Base-by-base conservation (phyloP, 192 early-diverging fungal species). In the Coemansia sp. region DNA sequence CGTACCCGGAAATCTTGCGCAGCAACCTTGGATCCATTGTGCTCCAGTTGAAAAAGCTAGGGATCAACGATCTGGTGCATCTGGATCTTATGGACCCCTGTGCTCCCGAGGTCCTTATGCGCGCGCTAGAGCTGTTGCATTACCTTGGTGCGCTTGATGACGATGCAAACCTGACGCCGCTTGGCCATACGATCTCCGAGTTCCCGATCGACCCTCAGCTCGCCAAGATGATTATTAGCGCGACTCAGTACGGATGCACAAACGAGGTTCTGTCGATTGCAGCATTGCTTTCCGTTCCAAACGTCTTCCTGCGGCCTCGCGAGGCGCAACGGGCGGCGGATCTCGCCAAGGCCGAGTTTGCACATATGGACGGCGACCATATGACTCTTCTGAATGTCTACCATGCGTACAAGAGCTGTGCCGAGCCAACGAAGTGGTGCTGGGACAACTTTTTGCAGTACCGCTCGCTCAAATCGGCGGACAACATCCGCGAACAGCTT, bases 61-160 rank as follows among this genome's bases (percentile, higher is more conserved):
- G 95, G 6, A 92, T 99, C 74, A 91, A 98, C 70, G 95, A 98
- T 76, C 80, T 99, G 41, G 96, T 98, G 4, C 95, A 99, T 68
- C 95, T 99, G 77, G 98, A 99, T 81, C 97, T 98, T 53, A 97
- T 99, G 95, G 97, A 99, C 65, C 94, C 97, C 17, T 96, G 96
- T 64, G 96, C 98, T 0, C 96, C 96, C 6, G 96, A 98, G 75
- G 98, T 96, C 2, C 74, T 98, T 48, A 99, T 98, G 95, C 88
- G 96, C 53, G 98, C 98, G 7, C 81, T 99, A 29, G 98, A 98
- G 78, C 76, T 97, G 32, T 74, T 99, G 13, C 95, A 98, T 70
- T 98, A 95, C 66, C 85, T 99, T 22, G 96, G 88, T 9, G 96
- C 93, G 10, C 76, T 99, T 43, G 92, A 97, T 61, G 95, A 97